Base-by-base conservation (phyloP, 2,329 filamentous ascomycete genomes). In the Colletotrichum incanum region DNA sequence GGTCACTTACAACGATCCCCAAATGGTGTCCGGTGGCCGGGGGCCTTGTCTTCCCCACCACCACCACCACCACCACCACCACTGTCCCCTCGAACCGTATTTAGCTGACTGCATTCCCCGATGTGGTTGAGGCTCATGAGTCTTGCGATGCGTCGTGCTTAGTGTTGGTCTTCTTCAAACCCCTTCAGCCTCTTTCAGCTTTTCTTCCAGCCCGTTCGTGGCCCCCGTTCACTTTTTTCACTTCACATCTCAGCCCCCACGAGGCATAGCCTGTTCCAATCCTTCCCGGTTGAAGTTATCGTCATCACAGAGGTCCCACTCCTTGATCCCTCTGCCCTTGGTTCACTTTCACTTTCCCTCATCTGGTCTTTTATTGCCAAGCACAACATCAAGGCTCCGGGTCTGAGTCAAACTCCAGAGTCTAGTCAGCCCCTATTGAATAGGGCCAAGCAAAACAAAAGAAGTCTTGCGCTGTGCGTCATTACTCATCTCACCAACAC, bases 101-200 rank as follows among this genome's bases (percentile, higher is more conserved):
- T 73, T 71, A 73, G 71, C 67, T 67, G 67, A n/a, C 67, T 62
- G 28, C 71, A 73, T 73, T 73, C 71, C 71, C 71, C 56, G 47
- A 43, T 59, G 71, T 67, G 67, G 61, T 73, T 58, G 67, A 66
- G 55, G 56, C 71, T 71, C 34, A 52, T 59, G 39, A 28, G 31
- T 55, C 56, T 8, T 41, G 65, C 61, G 16, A 55, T 64, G 37
- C 45, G 49, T 31, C 39, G 50, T 55, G 71, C 31, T 65, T 66
- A 52, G 61, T 61, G 43, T 62, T 49, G 34, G 43, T 34, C 54
- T 34, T n/a, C 55, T 50, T 61, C 60, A 23, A 34, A 56, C 31
- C 34, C 52, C 31, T 60, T 60, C 67, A 68, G 59, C 66, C 69
- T 62, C 52, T 31, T 63, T 72, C 39, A 39, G 20, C 26, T 43